Conservation (phyloP, 164 flowering plant genomes). For the Piper betle region DNA sequence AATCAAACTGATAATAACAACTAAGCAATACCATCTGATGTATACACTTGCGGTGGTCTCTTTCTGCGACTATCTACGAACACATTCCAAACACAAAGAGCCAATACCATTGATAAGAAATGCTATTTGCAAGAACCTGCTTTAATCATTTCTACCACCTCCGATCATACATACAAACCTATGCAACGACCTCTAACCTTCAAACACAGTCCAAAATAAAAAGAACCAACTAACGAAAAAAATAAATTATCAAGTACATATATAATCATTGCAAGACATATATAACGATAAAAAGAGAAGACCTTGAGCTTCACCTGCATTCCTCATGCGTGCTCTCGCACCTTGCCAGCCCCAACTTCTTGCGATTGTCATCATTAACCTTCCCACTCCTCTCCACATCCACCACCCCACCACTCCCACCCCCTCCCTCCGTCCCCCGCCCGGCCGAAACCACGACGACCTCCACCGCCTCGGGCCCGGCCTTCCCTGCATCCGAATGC, state of each 20-base stretch:
- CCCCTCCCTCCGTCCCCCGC: not conserved
- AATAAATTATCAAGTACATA: not conserved
- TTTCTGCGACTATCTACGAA: not conserved
- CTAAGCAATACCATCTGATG: not conserved
- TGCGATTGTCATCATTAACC: slow-evolving; percentile 13
- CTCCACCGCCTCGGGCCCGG: slow-evolving; percentile 2
- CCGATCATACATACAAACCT: not conserved
- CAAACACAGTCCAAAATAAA: not conserved
- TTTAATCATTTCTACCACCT: not conserved
- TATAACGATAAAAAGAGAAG: not conserved
- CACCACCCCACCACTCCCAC: not conserved
- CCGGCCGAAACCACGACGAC: slow-evolving; percentile 17
- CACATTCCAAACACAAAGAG: not conserved
- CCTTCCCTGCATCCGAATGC: slow-evolving; percentile 3
- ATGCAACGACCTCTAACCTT: not conserved
- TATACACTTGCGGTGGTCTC: not conserved
- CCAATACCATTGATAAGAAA: not conserved
- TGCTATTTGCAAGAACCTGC: not conserved
- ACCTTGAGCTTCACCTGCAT: slow-evolving; percentile 36
- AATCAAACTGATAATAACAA: not conserved
- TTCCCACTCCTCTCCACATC: slow-evolving; percentile 5
- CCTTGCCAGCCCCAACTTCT: slow-evolving; percentile 29
- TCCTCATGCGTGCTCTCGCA: slow-evolving; percentile 32
- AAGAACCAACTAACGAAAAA: not conserved
- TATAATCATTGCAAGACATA: not conserved